A percentile compares a stretch with the other conserved stretches of the same genome.
Evolutionary conservation across 2,329 filamentous ascomycete species (phyloP).

Genomic region (Aspergillus caelatus): DNA sequence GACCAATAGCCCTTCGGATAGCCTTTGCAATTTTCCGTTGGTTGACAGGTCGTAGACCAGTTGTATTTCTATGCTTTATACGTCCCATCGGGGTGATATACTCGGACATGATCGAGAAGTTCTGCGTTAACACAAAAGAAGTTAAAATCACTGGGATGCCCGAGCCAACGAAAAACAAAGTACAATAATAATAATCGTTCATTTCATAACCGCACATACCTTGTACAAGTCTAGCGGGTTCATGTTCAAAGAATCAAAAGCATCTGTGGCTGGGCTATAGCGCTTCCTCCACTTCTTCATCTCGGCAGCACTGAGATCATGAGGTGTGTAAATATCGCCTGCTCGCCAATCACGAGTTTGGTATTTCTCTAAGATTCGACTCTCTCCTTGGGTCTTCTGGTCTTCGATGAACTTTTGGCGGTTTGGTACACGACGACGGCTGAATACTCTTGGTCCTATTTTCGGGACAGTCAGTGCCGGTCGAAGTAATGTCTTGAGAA

Average conservation of each 20-base stretch:
- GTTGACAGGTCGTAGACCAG: slow-evolving; percentile 82
- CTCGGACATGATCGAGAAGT: slow-evolving; percentile 88
- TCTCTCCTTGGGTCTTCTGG: slow-evolving; percentile 41
- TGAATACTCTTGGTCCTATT: slow-evolving; percentile 24
- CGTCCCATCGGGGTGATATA: slow-evolving; percentile 83
- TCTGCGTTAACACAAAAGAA: slow-evolving; percentile 56
- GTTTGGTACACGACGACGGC: slow-evolving; percentile 32
- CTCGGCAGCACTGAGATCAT: slow-evolving; percentile 78
- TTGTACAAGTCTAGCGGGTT: slow-evolving; percentile 86
- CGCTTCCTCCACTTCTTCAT: slow-evolving; percentile 76
- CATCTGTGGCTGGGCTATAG: slow-evolving; percentile 63
- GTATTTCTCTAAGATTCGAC: slow-evolving; percentile 41
- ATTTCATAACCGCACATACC: slow-evolving; percentile 55
- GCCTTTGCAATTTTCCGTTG: slow-evolving; percentile 93
- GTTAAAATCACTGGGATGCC: slow-evolving; percentile 12
- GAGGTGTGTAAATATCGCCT: slow-evolving; percentile 88
- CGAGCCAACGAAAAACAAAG: not conserved
- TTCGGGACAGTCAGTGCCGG: slow-evolving; percentile 9
- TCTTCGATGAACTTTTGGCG: slow-evolving; percentile 39
- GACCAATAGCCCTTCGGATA: slow-evolving; percentile 81
- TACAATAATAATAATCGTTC: too few species aligned
- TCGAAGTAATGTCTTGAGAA: not conserved
- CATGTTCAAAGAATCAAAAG: slow-evolving; percentile 77
- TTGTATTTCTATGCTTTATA: slow-evolving; percentile 75
- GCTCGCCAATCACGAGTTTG: slow-evolving; percentile 68